Conservation (phyloP, 345 rosid species). For the Brassica cretica region DNA sequence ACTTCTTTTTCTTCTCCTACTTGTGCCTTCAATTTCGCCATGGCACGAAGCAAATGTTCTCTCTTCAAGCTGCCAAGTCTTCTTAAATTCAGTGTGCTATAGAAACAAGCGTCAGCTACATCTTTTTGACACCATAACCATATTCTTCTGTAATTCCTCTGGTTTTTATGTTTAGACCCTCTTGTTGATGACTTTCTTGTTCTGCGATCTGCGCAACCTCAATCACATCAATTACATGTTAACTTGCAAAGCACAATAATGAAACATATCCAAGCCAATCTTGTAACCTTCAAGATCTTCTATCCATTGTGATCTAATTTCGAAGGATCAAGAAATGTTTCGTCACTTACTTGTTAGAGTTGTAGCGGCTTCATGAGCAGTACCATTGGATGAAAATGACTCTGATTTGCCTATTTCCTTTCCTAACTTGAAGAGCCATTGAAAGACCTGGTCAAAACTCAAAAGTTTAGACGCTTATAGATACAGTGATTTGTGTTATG, state of each 20-base stretch:
- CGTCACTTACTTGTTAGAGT: slow-evolving; percentile 34
- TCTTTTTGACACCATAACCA: slow-evolving; percentile 56
- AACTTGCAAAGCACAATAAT: background rate
- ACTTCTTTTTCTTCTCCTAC: slow-evolving; percentile 43
- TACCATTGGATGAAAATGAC: background rate
- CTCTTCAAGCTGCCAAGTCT: slow-evolving; percentile 33
- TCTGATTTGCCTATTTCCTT: slow-evolving; percentile 40
- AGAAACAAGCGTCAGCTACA: slow-evolving; percentile 61
- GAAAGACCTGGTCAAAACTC: slow-evolving; percentile 62
- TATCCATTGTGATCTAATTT: background rate
- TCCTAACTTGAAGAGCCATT: slow-evolving; percentile 50
- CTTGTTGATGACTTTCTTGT: slow-evolving; percentile 29
- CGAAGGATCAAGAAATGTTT: slow-evolving; percentile 2
- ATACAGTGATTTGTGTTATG: slow-evolving; percentile 1
- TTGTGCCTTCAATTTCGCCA: slow-evolving; percentile 50
- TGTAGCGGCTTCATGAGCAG: slow-evolving; percentile 20
- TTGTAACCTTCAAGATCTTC: background rate
- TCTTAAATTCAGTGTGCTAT: slow-evolving; percentile 50
- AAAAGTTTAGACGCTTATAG: slow-evolving; percentile 22
- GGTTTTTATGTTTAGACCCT: slow-evolving; percentile 21
- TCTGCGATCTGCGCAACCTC: slow-evolving; percentile 36
- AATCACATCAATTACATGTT: background rate
- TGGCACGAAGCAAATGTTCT: slow-evolving; percentile 34
- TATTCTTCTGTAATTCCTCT: slow-evolving; percentile 7
- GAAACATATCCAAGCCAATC: background rate